A percentile compares a stretch with the other conserved stretches of the same genome.
Conservation (phyloP, 495 filamentous ascomycete species). For the Penicillium malachiteum region DNA sequence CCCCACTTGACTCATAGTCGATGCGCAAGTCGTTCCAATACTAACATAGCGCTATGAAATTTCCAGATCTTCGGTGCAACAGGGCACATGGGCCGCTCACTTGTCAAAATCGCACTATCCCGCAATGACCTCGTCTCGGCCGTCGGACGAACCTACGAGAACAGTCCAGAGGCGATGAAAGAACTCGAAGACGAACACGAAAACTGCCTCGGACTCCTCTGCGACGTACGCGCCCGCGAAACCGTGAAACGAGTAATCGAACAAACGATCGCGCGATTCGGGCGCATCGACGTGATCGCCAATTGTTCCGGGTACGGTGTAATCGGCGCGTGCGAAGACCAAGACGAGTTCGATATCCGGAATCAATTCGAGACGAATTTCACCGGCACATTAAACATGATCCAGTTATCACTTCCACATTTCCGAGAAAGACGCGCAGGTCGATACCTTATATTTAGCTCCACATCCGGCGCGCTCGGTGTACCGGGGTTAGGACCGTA, state of each 20-base stretch:
- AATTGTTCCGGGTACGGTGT: constrained; percentile 94
- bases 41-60: not conserved
- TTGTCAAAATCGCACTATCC: constrained; percentile 76
- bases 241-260: constrained; percentile 74
- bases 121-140: constrained; percentile 85
- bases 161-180: constrained; percentile 67
- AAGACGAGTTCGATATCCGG: constrained; percentile 89
- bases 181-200: constrained; percentile 49
- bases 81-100: constrained; percentile 90
- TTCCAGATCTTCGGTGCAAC: constrained; percentile 85
- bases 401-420: constrained; percentile 84
- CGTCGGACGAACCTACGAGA: constrained; percentile 82
- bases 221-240: constrained; percentile 81
- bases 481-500: constrained; percentile 91
- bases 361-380: constrained; percentile 98
- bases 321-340: constrained; percentile 94
- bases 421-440: constrained; percentile 74
- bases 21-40: not conserved
- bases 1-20: constrained; percentile 1
- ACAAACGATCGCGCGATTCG: constrained; percentile 67
- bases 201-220: constrained; percentile 76
- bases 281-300: constrained; percentile 81
- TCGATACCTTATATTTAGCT: constrained; percentile 90
- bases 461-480: constrained; percentile 81
- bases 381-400: constrained; percentile 89